A percentile compares a stretch with the other conserved stretches of the same genome.
phyloP scores from a whole-genome alignment of 345 rosid genomes.

The Populus tremula region DNA sequence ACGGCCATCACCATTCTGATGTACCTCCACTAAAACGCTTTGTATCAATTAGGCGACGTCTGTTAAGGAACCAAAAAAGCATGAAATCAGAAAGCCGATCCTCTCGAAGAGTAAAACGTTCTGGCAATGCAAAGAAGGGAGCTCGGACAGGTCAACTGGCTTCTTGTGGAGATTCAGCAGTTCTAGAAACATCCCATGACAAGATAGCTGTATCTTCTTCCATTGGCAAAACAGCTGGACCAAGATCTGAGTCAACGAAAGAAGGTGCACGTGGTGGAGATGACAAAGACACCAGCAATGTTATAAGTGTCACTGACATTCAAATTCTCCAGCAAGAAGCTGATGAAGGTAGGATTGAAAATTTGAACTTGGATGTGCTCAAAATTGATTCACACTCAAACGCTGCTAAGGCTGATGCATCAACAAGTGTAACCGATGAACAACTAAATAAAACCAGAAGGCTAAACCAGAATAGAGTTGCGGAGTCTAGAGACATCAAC shows the following conservation, averaged over 20 bases:
- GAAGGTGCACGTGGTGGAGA: neutral
- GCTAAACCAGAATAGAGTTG: neutral
- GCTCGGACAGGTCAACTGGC: slow-evolving; percentile 7
- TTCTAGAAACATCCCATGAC: slow-evolving; percentile 11
- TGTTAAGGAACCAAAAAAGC: slow-evolving; percentile 46
- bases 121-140: slow-evolving; percentile 35
- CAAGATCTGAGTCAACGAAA: neutral
- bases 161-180: slow-evolving; percentile 8
- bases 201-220: slow-evolving; percentile 12
- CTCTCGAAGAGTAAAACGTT: slow-evolving; percentile 31
- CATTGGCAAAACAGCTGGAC: neutral
- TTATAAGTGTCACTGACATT: neutral
- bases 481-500: slow-evolving; percentile 1
- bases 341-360: slow-evolving; percentile 13
- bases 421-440: neutral
- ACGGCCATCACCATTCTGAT: slow-evolving; percentile 56
- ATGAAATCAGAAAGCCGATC: slow-evolving; percentile 36
- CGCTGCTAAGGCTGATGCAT: neutral
- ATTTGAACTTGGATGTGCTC: slow-evolving; percentile 16
- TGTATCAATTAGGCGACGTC: slow-evolving; percentile 58
- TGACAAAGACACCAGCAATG: neutral
- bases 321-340: slow-evolving; percentile 2
- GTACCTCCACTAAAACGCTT: slow-evolving; percentile 57
- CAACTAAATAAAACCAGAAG: neutral
- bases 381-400: slow-evolving; percentile 2